Conservation (phyloP, 2,329 filamentous ascomycete species). For the Stromatinia cepivora region DNA sequence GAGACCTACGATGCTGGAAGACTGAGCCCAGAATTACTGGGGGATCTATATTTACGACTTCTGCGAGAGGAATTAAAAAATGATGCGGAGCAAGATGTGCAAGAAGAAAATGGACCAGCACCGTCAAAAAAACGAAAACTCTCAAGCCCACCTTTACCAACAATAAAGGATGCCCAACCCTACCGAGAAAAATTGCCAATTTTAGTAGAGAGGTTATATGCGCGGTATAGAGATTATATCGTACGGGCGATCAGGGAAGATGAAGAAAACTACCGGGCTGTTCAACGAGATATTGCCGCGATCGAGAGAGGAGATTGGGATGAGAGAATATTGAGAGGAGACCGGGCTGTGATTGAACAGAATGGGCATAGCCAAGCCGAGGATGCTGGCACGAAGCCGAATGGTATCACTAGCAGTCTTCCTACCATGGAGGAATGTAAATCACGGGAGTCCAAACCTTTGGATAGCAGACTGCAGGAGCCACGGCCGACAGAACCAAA, state of each 20-base stretch:
- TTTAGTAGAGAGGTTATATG: conserved; percentile 73
- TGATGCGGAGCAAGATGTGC: conserved; percentile 46
- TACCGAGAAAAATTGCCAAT: conserved; percentile 66
- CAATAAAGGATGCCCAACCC: conserved; percentile 64
- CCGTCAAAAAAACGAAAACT: conserved; percentile 75
- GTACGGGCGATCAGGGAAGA: conserved; percentile 72
- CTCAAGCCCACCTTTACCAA: conserved; percentile 61
- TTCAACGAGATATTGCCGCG: conserved; percentile 67
- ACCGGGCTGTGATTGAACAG: conserved; percentile 1
- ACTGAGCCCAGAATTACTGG: conserved; percentile 74
- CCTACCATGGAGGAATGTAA: conserved; percentile 5
- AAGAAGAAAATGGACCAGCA: conserved; percentile 49
- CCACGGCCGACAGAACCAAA: conserved; percentile 22
- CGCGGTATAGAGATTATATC: conserved; percentile 68
- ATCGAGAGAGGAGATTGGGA: conserved; percentile 63
- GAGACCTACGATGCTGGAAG: conserved; percentile 71
- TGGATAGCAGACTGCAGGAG: conserved; percentile 23
- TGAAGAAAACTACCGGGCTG: conserved; percentile 63
- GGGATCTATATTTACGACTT: conserved; percentile 74
- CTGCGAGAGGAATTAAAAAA: conserved; percentile 68
- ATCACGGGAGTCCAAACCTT: conserved; percentile 22
- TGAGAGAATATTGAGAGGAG: conserved; percentile 41
- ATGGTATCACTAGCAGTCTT: conserved; percentile 13
- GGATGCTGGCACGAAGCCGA: neutral
- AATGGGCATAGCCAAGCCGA: conserved; percentile 10